Evolutionary conservation across 495 filamentous ascomycete genomes (phyloP), one percentile per base, ranked within the genome.

Genomic region (Penicillium salamii): DNA sequence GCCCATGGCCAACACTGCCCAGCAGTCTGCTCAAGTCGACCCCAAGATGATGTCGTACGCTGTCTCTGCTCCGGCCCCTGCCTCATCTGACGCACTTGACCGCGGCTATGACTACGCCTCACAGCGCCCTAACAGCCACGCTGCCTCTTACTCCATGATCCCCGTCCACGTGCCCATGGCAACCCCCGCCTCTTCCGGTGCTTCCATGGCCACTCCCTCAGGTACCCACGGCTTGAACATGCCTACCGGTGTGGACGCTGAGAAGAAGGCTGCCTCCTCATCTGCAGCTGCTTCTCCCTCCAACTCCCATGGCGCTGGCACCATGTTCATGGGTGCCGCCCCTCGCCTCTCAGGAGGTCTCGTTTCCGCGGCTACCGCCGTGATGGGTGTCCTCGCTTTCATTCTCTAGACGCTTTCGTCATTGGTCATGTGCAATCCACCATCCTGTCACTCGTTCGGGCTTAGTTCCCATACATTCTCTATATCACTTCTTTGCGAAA

Each of bases 321-420:
- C 39, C 15, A 44, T 63, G 48, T 71, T 71, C 54, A 51, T 47
- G 6, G 68, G 68, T 18, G 58, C 42, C 18, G 66, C 53, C 18
- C 42, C 57, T n/a, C 58, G 54, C 7, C 28, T 66, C n/a, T 57
- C 64, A 11, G 55, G 62, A 5, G 66, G 64, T 7, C 24, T 69
- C 29, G 44, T 61, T 24, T 65, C 68, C 1, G 60, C 50, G 15
- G 50, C 57, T 12, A 59, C 58, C 14, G 68, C 59, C 14, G 57
- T 69, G 1, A 42, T 65, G 14, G 68, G 58, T 53, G 55, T 69
- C 9, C 57, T 71, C 38, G 66, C 68, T 14, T 65, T 63, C 37
- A 42, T 66, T 24, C 42, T 71, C 52, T 71, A 69, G 50, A 52
- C 23, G 8, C 23, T 26, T 26, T 4, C 3, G 23, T 3, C 9